Evolutionary conservation across 805 yeast genomes (phyloP).

Genomic region (Lachancea meyersii): DNA sequence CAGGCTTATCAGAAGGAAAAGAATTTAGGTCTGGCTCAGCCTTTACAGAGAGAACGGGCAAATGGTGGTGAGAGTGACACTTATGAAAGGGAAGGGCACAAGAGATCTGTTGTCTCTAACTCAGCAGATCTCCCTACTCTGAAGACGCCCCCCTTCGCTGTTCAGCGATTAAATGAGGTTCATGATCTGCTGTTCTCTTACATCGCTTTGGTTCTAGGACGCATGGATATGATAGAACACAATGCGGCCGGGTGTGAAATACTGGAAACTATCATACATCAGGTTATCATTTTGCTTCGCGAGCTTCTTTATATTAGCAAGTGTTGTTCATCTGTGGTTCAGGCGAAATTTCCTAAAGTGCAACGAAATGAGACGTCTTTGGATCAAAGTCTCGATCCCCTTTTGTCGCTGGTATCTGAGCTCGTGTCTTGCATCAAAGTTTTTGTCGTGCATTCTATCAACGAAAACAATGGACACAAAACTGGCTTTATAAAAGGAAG

Average conservation of each 20-base stretch:
- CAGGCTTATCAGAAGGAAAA: slow-evolving; percentile 37
- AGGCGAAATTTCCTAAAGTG: slow-evolving; percentile 22
- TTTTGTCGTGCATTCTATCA: slow-evolving; percentile 50
- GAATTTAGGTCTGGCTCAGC: slow-evolving; percentile 5
- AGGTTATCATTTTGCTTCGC: slow-evolving; percentile 55
- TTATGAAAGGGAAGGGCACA: not conserved
- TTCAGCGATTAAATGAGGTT: slow-evolving; percentile 57
- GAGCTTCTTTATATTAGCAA: slow-evolving; percentile 60
- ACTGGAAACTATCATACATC: slow-evolving; percentile 61
- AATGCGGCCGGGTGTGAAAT: slow-evolving; percentile 64
- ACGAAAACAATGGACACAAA: slow-evolving; percentile 32
- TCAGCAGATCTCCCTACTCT: slow-evolving; percentile 39
- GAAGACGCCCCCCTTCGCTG: slow-evolving; percentile 52
- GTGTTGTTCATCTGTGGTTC: slow-evolving; percentile 35
- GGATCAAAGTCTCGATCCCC: slow-evolving; percentile 46
- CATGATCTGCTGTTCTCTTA: slow-evolving; percentile 54
- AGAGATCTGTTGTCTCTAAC: slow-evolving; percentile 9
- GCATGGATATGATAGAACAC: slow-evolving; percentile 71
- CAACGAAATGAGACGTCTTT: slow-evolving; percentile 26
- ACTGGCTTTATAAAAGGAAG: slow-evolving; percentile 7
- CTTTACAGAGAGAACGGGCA: slow-evolving; percentile 1
- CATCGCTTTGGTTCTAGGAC: slow-evolving; percentile 62
- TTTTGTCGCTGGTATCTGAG: slow-evolving; percentile 56
- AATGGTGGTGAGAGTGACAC: not conserved
- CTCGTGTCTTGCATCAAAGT: slow-evolving; percentile 59